Evolutionary conservation across 2,329 filamentous ascomycete genomes (phyloP).

Genomic region (Zymoseptoria tritici): DNA sequence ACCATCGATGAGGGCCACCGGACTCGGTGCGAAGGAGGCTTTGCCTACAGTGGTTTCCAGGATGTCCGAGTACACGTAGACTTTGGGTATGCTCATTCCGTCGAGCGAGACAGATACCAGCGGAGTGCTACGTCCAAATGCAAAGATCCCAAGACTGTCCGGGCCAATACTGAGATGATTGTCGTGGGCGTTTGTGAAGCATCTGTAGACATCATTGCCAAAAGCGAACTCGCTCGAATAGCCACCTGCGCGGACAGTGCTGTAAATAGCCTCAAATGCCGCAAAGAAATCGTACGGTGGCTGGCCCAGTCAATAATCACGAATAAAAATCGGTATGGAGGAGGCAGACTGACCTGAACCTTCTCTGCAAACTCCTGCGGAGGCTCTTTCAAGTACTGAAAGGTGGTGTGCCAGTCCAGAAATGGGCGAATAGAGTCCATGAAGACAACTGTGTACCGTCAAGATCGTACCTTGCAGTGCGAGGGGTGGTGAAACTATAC

Average conservation of each 20-base stretch:
- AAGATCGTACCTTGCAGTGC: slow-evolving; percentile 14
- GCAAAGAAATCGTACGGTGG: slow-evolving; percentile 36
- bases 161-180: slow-evolving; percentile 49
- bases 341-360: slow-evolving; percentile 15
- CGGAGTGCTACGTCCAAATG: slow-evolving; percentile 41
- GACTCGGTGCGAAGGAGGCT: slow-evolving; percentile 38
- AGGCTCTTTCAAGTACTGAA: slow-evolving; percentile 39
- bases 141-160: slow-evolving; percentile 47
- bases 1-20: slow-evolving; percentile 52
- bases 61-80: slow-evolving; percentile 48
- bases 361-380: slow-evolving; percentile 41
- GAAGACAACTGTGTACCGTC: slow-evolving; percentile 26
- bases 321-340: neutral
- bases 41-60: slow-evolving; percentile 36
- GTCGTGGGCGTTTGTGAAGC: slow-evolving; percentile 53
- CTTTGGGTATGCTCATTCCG: slow-evolving; percentile 50
- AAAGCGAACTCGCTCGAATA: slow-evolving; percentile 40
- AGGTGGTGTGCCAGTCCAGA: slow-evolving; percentile 41
- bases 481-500: neutral
- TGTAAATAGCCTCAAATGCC: slow-evolving; percentile 33
- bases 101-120: slow-evolving; percentile 56
- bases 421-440: slow-evolving; percentile 40
- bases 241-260: slow-evolving; percentile 30
- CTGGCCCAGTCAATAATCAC: slow-evolving; percentile 19
- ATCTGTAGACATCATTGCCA: slow-evolving; percentile 45